A percentile compares a stretch with the other conserved stretches of the same genome.
These are phyloP conservation scores for Aspergillus spinulosporus DNA, from an alignment of 2,329 filamentous ascomycete genomes.

Conservation along the genomic window DNA sequence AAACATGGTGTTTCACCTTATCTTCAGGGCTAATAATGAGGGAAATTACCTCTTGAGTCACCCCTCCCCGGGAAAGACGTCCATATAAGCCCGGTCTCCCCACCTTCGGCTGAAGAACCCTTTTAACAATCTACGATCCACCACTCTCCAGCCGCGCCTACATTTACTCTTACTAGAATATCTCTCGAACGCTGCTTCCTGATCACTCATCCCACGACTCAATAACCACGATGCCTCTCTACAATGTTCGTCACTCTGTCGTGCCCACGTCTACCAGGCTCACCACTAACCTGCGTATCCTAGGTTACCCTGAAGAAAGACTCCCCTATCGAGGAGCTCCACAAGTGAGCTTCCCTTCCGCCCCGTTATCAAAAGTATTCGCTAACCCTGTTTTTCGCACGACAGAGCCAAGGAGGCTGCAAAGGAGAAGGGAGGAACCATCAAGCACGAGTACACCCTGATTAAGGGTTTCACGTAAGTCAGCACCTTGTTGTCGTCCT, in stretches of 20 bases:
- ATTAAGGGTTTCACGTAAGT: slow-evolving; percentile 92
- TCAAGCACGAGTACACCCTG: slow-evolving; percentile 78
- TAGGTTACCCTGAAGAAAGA: slow-evolving; percentile 79
- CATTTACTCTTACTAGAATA: neutral
- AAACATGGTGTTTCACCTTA: neutral
- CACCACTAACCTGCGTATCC: slow-evolving; percentile 4
- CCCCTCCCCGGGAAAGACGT: slow-evolving; percentile 8
- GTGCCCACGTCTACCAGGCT: neutral
- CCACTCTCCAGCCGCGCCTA: neutral
- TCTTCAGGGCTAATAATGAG: neutral
- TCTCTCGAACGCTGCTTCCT: neutral
- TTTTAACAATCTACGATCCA: slow-evolving; percentile 4
- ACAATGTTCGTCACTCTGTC: slow-evolving; percentile 34
- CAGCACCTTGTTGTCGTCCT: neutral
- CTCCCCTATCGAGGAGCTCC: slow-evolving; percentile 65
- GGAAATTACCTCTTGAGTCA: slow-evolving; percentile 10
- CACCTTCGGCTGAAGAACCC: slow-evolving; percentile 4
- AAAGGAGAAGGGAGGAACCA: slow-evolving; percentile 74
- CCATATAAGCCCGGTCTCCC: slow-evolving; percentile 12
- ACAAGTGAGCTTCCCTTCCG: slow-evolving; percentile 56
- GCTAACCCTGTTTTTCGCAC: slow-evolving; percentile 19
- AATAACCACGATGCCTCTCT: slow-evolving; percentile 38
- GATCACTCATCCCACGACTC: neutral
- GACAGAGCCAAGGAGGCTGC: slow-evolving; percentile 74
- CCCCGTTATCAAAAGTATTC: neutral